phyloP scores from a whole-genome alignment of 768 basidiomycete genomes.

The Fomitopsis serialis region DNA sequence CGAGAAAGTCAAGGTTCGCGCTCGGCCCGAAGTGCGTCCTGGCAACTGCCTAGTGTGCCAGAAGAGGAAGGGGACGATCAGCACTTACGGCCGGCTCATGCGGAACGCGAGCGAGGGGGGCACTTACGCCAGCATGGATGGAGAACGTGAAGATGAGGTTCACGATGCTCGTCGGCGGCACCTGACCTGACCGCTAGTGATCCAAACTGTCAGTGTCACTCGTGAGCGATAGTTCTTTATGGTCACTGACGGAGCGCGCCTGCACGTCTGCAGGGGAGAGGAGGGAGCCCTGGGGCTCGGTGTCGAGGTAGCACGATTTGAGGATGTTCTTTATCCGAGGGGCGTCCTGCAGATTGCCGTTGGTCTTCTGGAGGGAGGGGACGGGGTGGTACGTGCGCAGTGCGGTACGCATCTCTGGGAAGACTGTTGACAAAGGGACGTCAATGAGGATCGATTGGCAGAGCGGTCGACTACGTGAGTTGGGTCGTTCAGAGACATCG shows the following conservation, averaged over 20 bases:
- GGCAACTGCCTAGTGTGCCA: slow-evolving; percentile 22
- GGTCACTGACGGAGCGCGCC: slow-evolving; percentile 40
- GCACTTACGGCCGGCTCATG: neutral
- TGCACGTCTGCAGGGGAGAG: slow-evolving; percentile 55
- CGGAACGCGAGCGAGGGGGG: neutral
- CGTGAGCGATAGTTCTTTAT: neutral
- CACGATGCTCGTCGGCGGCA: slow-evolving; percentile 66
- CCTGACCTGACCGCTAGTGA: slow-evolving; percentile 32
- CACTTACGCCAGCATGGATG: slow-evolving; percentile 40
- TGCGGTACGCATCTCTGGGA: slow-evolving; percentile 75
- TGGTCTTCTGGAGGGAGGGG: slow-evolving; percentile 62
- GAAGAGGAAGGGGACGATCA: neutral
- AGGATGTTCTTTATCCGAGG: slow-evolving; percentile 74
- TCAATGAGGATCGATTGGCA: neutral
- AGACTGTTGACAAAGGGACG: slow-evolving; percentile 39
- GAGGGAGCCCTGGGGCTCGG: slow-evolving; percentile 39
- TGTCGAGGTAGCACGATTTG: slow-evolving; percentile 51
- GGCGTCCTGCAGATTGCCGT: slow-evolving; percentile 71
- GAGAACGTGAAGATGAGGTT: slow-evolving; percentile 69
- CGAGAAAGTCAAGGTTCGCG: slow-evolving; percentile 29
- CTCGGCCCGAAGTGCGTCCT: slow-evolving; percentile 31
- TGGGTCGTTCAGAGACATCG: neutral
- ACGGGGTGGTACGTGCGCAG: slow-evolving; percentile 77
- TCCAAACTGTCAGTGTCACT: slow-evolving; percentile 1
- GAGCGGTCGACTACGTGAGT: neutral